Evolutionary conservation across 1,284 basidiomycete genomes (phyloP), one percentile per base, ranked within the genome.

Genomic region (Xanthoconium separans): DNA sequence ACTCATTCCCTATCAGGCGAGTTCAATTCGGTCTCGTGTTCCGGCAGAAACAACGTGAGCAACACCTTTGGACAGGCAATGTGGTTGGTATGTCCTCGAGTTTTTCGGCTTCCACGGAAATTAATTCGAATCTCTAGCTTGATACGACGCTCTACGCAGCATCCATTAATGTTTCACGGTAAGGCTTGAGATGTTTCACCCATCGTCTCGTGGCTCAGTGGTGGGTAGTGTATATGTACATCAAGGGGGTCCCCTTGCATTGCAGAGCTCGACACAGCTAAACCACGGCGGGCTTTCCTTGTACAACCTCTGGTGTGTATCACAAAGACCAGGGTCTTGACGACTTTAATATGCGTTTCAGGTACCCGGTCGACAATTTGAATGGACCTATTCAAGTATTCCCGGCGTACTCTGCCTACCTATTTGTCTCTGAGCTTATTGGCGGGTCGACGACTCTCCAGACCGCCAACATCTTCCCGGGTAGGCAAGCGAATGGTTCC

Each of bases 1-100:
- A 16, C 42, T 53, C 3, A 45, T 31, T 31, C 10, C 3, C 24
- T 33, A 15, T 6, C 24, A 78, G 79, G 79, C 7, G 78, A 81
- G 65, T 80, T 77, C 58, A 81, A 78, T 53, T 80, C 78, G 1
- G 77, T 81, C 10, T 79, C 78, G 9, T 81, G 78, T 54, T 75
- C 75, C 13, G 79, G 79, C 6, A 73, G 68, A 47, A 68, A 75
- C 52, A 73, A 43, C 6, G 45, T 46, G 33, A 46, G 33, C 5
- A 44, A 72, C 42, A 79, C 79, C 2, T 79, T 81, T 53, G 79
- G 79, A 36, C 79, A 81, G 57, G 76, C 78, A 6, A 66, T 80
- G 27, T 80, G 78, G 79, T 65, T 80, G 49, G 75, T 75, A 50
- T 53, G 72, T 66, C 33, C 22, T 13, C 8, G 24, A 7, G 2